Evolutionary conservation across 2,329 filamentous ascomycete genomes (phyloP), one percentile per base, ranked within the genome.

Genomic region (Neofusicoccum ribis): DNA sequence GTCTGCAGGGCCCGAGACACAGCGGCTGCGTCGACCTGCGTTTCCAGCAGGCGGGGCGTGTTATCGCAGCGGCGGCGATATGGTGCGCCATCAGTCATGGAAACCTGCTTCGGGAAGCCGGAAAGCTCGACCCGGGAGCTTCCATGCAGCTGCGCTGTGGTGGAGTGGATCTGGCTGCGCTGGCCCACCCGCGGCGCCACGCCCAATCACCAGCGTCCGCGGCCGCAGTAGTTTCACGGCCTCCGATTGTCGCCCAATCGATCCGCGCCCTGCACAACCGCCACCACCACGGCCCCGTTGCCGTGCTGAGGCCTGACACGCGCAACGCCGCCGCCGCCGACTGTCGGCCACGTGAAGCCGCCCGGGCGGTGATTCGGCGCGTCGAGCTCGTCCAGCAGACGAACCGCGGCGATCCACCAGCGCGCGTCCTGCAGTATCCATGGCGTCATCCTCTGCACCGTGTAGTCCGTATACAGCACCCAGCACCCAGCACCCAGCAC

Each of bases 91-190:
- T 27, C 27, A 3, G 54, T 46, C 39, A 31, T 43, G 54, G 14
- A 47, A 60, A 47, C 41, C 41, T 47, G 56, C 41, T 49, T 60
- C 56, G 56, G 56, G 43, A 60, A 60, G 56, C 27, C 56, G 56
- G 56, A 60, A 47, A 17, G 56, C 20, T 3, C 56, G 27, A 47
- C 27, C 56, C 56, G 39, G 23, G 11, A 34, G 43, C 41, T 60
- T 60, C 56, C 43, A 60, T 60, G 41, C 27, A 43, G 54, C 52
- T 56, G 17, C 23, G 23, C 36, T 44, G 37, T 37, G 56, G 56
- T 46, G 41, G 41, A 43, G 56, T 46, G 56, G 56, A 60, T 46
- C 56, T 17, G 54, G 15, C 36, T 15, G 3, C 20, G 23, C 23
- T 23, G 23, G 23, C 23, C 23, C 23, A 23, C 23, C 23, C 23